A percentile compares a stretch with the other conserved stretches of the same genome.
phyloP scores from a whole-genome alignment of 495 filamentous ascomycete genomes.

The Lineolata rhizophorae region DNA sequence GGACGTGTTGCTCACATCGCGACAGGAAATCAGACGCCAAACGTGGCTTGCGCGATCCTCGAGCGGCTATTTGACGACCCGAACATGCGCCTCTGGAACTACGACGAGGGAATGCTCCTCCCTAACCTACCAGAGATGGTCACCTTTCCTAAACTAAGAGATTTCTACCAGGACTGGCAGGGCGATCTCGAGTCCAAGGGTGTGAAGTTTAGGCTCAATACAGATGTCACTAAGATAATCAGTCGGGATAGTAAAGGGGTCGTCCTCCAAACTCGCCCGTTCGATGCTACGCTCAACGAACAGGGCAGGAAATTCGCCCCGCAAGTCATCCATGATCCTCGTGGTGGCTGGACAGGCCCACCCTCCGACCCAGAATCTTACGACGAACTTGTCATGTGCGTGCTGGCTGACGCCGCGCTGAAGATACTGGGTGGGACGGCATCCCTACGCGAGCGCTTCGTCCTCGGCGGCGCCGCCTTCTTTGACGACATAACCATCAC shows the following conservation, averaged over 20 bases:
- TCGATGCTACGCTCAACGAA: too few species aligned
- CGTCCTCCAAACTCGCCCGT: slow-evolving; percentile 22
- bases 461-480: slow-evolving; percentile 56
- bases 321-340: too few species aligned
- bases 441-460: slow-evolving; percentile 38
- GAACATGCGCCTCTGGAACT: slow-evolving; percentile 60
- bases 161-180: slow-evolving; percentile 51
- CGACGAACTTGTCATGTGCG: slow-evolving; percentile 55
- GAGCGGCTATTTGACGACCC: slow-evolving; percentile 54
- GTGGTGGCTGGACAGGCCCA: too few species aligned
- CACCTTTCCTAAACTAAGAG: slow-evolving; percentile 51
- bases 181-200: slow-evolving; percentile 36
- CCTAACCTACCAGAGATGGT: slow-evolving; percentile 62
- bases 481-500: slow-evolving; percentile 72
- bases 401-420: slow-evolving; percentile 54
- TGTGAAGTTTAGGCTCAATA: slow-evolving; percentile 40
- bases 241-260: slow-evolving; percentile 36
- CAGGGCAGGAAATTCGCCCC: too few species aligned
- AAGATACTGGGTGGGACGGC: slow-evolving; percentile 39
- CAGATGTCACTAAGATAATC: slow-evolving; percentile 34
- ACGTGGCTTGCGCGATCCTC: slow-evolving; percentile 51
- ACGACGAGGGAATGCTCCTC: too few species aligned
- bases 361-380: too few species aligned
- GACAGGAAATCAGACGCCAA: slow-evolving; percentile 44
- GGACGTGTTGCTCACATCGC: too few species aligned